phyloP scores from a whole-genome alignment of 176 grass and related monocot genomes.

The sorghum (Sorghum bicolor) region DNA sequence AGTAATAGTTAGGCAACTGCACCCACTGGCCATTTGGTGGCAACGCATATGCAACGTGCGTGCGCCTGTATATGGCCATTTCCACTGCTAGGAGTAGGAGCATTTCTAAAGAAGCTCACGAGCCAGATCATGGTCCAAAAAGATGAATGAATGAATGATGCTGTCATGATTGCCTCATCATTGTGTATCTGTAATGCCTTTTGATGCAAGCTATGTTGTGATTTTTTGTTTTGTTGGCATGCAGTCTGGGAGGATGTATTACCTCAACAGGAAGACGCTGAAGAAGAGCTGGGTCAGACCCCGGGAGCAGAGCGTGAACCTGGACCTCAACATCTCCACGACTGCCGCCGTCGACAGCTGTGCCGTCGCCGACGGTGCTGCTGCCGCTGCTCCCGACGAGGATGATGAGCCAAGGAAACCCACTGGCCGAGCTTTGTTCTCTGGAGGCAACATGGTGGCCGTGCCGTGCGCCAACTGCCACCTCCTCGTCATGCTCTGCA shows the following conservation, averaged over 20 bases:
- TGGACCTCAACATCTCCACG: slow-evolving; percentile 81
- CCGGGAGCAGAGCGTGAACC: slow-evolving; percentile 66
- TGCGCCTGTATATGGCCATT: not conserved
- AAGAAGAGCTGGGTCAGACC: slow-evolving; percentile 81
- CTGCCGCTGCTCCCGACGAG: not conserved
- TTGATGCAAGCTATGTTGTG: slow-evolving; percentile 26
- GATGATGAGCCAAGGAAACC: slow-evolving; percentile 37
- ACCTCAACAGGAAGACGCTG: slow-evolving; percentile 91
- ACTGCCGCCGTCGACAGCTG: not conserved
- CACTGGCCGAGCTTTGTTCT: not conserved
- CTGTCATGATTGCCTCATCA: slow-evolving; percentile 23
- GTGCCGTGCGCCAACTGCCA: slow-evolving; percentile 86
- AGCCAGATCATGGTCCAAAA: slow-evolving; percentile 12
- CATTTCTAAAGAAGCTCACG: slow-evolving; percentile 18
- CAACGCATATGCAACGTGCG: slow-evolving; percentile 44
- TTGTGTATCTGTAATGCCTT: not conserved
- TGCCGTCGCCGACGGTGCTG: not conserved
- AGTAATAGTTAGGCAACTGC: not conserved
- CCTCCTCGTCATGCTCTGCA: slow-evolving; percentile 85
- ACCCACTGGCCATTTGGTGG: slow-evolving; percentile 6
- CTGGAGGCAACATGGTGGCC: slow-evolving; percentile 68
- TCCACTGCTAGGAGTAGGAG: not conserved
- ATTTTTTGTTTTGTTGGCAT: not conserved
- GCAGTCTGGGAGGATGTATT: slow-evolving; percentile 97
- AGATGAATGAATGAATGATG: not conserved